Evolutionary conservation across 345 rosid species (phyloP).

Genomic region (Syzygium oleosum): DNA sequence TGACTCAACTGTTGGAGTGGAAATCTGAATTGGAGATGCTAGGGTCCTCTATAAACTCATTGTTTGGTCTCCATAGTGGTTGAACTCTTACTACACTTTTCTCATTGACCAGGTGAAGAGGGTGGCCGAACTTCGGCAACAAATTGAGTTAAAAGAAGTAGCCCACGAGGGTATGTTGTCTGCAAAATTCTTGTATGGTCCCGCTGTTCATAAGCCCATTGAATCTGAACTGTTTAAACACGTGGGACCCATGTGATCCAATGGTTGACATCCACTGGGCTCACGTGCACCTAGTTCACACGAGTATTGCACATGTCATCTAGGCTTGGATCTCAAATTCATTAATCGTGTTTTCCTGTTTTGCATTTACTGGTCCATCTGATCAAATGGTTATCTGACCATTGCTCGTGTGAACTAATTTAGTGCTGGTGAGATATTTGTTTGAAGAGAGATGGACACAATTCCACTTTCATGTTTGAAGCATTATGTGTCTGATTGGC

Average conservation of each 20-base stretch:
- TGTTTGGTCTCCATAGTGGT: not conserved
- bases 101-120: slow-evolving; percentile 51
- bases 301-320: not conserved
- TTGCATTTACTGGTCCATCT: not conserved
- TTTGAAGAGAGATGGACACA: not conserved
- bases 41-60: not conserved
- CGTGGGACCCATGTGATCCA: not conserved
- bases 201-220: not conserved
- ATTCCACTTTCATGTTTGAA: not conserved
- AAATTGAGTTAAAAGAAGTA: slow-evolving; percentile 63
- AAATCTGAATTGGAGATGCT: not conserved
- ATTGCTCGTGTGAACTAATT: not conserved
- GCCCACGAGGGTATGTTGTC: slow-evolving; percentile 56
- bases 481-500: not conserved
- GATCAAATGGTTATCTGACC: not conserved
- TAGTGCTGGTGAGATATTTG: not conserved
- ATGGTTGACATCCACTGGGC: not conserved
- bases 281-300: not conserved
- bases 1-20: not conserved
- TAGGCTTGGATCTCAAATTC: not conserved
- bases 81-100: not conserved
- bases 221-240: not conserved
- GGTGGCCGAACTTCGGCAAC: slow-evolving; percentile 59
- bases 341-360: not conserved
- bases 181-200: not conserved